phyloP scores from a whole-genome alignment of 2,329 filamentous ascomycete genomes.

The Dothidotthia symphoricarpi region DNA sequence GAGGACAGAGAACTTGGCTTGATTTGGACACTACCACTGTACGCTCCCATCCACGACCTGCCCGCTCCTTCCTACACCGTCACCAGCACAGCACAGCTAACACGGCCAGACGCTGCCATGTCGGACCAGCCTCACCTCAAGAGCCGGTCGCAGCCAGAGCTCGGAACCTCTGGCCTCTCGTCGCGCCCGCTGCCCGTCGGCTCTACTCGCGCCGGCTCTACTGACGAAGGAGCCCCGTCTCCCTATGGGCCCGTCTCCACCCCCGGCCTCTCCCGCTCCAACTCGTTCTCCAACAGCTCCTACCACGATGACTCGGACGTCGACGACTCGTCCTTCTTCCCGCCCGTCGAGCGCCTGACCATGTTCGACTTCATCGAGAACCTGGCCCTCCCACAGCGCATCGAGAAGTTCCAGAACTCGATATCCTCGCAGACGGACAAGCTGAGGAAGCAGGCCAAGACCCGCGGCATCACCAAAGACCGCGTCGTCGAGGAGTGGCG shows the following conservation, averaged over 20 bases:
- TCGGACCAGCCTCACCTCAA: slow-evolving; percentile 21
- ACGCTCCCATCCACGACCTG: too few species aligned
- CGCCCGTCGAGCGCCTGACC: slow-evolving; percentile 83
- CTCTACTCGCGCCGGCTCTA: slow-evolving; percentile 28
- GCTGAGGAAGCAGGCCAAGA: slow-evolving; percentile 79
- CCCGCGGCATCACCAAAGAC: slow-evolving; percentile 75
- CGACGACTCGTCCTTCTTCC: slow-evolving; percentile 62
- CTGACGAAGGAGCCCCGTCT: slow-evolving; percentile 47
- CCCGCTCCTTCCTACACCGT: not conserved
- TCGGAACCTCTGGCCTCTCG: slow-evolving; percentile 28
- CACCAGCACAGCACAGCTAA: slow-evolving; percentile 22
- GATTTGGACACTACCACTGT: slow-evolving; percentile 17
- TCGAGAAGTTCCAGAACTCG: slow-evolving; percentile 85
- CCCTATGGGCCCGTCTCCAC: slow-evolving; percentile 50
- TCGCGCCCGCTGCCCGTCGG: slow-evolving; percentile 24
- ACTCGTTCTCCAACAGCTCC: slow-evolving; percentile 81
- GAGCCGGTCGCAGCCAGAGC: slow-evolving; percentile 33
- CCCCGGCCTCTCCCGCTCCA: slow-evolving; percentile 67
- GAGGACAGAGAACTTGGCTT: slow-evolving; percentile 20
- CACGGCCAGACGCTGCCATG: not conserved
- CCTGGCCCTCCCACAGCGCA: slow-evolving; percentile 79
- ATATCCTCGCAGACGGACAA: slow-evolving; percentile 81
- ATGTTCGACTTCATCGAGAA: slow-evolving; percentile 95
- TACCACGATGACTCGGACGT: slow-evolving; percentile 82
- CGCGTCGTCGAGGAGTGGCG: slow-evolving; percentile 93